phyloP scores from a whole-genome alignment of 2,329 filamentous ascomycete genomes.

The Ascochyta clinopodiicola region DNA sequence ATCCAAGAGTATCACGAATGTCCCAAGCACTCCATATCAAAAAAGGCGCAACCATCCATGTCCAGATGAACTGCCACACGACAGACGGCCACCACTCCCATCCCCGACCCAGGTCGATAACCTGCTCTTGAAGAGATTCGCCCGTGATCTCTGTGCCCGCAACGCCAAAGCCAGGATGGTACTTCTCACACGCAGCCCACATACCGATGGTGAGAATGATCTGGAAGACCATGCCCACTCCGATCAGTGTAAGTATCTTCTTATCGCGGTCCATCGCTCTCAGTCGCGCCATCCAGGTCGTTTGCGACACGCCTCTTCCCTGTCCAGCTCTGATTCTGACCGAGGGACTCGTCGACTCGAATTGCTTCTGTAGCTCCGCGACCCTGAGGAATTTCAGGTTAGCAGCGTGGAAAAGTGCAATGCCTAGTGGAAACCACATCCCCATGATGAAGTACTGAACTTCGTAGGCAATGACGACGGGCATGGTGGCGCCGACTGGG shows the following conservation, averaged over 20 bases:
- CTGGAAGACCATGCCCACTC: slow-evolving; percentile 11
- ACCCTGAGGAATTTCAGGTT: slow-evolving; percentile 25
- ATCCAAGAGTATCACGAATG: slow-evolving; percentile 25
- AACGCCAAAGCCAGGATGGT: slow-evolving; percentile 26
- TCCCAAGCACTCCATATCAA: slow-evolving; percentile 23
- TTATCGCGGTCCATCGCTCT: slow-evolving; percentile 5
- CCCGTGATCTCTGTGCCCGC: slow-evolving; percentile 23
- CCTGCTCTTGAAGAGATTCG: slow-evolving; percentile 21
- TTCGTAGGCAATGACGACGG: slow-evolving; percentile 20
- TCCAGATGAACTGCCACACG: slow-evolving; percentile 29
- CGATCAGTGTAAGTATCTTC: slow-evolving; percentile 7
- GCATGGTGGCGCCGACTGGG: slow-evolving; percentile 19
- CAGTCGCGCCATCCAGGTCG: slow-evolving; percentile 7
- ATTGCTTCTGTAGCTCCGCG: slow-evolving; percentile 23
- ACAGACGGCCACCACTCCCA: slow-evolving; percentile 33
- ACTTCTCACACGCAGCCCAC: slow-evolving; percentile 23
- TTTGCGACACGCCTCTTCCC: neutral
- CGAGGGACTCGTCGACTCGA: slow-evolving; percentile 2
- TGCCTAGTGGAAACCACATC: slow-evolving; percentile 26
- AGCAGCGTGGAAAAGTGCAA: slow-evolving; percentile 27
- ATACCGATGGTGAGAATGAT: slow-evolving; percentile 12
- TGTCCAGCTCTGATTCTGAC: slow-evolving; percentile 1
- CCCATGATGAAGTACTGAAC: slow-evolving; percentile 31
- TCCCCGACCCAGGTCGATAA: slow-evolving; percentile 22
- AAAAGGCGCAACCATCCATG: slow-evolving; percentile 26